Percentiles rank a stretch among this genome's conserved stretches.
Evolutionary conservation across 352 stramenopile genomes (phyloP).

Genomic region (Lagenidium sp.): DNA sequence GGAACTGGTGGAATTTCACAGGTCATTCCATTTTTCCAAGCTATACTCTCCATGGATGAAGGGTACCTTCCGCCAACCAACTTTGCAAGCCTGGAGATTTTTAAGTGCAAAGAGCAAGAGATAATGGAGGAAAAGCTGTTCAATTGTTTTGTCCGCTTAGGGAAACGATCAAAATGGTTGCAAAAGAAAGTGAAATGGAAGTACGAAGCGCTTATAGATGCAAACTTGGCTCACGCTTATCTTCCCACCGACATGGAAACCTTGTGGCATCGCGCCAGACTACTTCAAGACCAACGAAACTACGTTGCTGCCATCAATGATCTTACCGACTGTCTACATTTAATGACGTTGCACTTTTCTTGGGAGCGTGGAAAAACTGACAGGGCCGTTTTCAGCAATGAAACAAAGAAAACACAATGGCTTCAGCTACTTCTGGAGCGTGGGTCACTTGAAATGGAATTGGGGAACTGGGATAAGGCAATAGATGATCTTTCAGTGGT

Average conservation of each 20-base stretch:
- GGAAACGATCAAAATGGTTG: constrained; percentile 40
- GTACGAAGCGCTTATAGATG: constrained; percentile 46
- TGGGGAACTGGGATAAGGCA: constrained; percentile 26
- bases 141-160: constrained; percentile 27
- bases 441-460: constrained; percentile 22
- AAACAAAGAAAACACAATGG: constrained; percentile 31
- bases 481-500: constrained; percentile 35
- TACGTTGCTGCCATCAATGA: constrained; percentile 29
- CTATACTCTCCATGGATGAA: constrained; percentile 42
- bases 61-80: constrained; percentile 37
- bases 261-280: constrained; percentile 30
- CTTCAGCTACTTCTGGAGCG: constrained; percentile 36
- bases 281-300: constrained; percentile 31
- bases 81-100: constrained; percentile 41
- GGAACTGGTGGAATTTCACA: constrained; percentile 20
- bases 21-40: constrained; percentile 33
- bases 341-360: constrained; percentile 22
- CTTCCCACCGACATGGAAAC: constrained; percentile 38
- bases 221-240: constrained; percentile 36
- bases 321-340: constrained; percentile 26
- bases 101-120: constrained; percentile 48
- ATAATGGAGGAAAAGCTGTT: constrained; percentile 43
- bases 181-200: constrained; percentile 28
- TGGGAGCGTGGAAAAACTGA: constrained; percentile 28
- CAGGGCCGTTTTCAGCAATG: constrained; percentile 19